Evolutionary conservation across 225 moss, liverwort and hornwort genomes (phyloP).

Genomic region (Anthoceros angustus): DNA sequence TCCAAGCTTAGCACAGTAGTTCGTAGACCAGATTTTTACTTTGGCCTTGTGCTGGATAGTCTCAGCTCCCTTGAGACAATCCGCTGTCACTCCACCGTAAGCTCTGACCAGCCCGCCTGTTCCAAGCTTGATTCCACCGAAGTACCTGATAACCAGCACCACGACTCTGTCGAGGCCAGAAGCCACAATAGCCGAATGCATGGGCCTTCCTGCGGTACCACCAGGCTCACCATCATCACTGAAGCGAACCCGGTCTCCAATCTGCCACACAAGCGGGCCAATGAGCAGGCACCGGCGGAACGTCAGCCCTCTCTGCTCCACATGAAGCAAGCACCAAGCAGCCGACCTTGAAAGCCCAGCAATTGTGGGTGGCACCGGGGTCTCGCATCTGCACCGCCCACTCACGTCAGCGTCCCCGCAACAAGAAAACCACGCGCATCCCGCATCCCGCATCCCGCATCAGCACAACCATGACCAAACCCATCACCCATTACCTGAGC

Average conservation of each 20-base stretch:
- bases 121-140: constrained; percentile 49
- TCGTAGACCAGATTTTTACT: constrained; percentile 10
- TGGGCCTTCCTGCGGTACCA: constrained; percentile 49
- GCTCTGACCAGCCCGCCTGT: constrained; percentile 53
- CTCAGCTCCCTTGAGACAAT: constrained; percentile 32
- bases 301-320: no score
- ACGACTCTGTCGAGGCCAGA: constrained; percentile 43
- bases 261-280: constrained; percentile 16
- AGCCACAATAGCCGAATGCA: constrained; percentile 29
- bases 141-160: constrained; percentile 49
- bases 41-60: constrained; percentile 27
- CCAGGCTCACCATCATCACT: constrained; percentile 64
- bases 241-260: constrained; percentile 35
- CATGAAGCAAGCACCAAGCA: background rate
- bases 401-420: background rate
- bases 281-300: background rate
- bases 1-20: background rate
- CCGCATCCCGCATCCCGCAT: no score
- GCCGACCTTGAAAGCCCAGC: constrained; percentile 57
- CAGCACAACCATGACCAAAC: background rate
- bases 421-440: background rate
- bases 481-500: constrained; percentile 20
- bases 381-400: constrained; percentile 27
- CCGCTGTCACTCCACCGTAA: constrained; percentile 39
- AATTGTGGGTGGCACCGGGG: constrained; percentile 44